phyloP scores from a whole-genome alignment of 1,284 basidiomycete species.

The Ganoderma lucidum region DNA sequence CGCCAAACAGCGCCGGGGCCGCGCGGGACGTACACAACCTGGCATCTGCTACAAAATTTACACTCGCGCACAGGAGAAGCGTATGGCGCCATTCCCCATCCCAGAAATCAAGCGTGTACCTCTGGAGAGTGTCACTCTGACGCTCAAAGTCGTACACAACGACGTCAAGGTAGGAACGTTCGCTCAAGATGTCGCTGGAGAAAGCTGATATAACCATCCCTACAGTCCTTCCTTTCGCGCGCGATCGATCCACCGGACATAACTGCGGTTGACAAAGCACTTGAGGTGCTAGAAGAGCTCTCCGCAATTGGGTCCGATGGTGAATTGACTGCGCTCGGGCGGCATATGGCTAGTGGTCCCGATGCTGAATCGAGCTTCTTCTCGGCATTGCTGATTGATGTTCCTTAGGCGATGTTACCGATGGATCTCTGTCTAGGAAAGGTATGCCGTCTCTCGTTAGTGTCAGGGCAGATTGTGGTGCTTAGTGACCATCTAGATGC shows the following conservation, averaged over 20 bases:
- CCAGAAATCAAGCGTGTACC: conserved; percentile 94
- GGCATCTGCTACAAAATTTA: conserved; percentile 89
- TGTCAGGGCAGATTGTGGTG: neutral
- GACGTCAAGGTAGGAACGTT: conserved; percentile 71
- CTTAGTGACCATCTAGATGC: conserved; percentile 62
- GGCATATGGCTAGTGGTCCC: conserved; percentile 68
- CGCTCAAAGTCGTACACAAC: conserved; percentile 85
- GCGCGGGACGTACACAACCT: conserved; percentile 89
- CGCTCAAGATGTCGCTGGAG: conserved; percentile 1
- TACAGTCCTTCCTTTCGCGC: conserved; percentile 63
- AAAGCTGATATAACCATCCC: conserved; percentile 25
- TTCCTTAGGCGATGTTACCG: conserved; percentile 76
- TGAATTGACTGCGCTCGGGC: conserved; percentile 83
- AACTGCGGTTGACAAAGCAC: conserved; percentile 82
- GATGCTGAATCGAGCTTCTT: conserved; percentile 16
- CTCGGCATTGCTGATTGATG: conserved; percentile 12
- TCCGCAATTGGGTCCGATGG: conserved; percentile 78
- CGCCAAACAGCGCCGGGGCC: conserved; percentile 85
- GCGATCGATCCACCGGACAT: conserved; percentile 89
- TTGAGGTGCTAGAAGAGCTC: conserved; percentile 78
- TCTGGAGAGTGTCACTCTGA: conserved; percentile 84
- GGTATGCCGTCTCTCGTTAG: conserved; percentile 45
- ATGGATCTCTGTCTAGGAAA: conserved; percentile 92
- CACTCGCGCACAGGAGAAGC: conserved; percentile 75
- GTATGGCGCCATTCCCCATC: conserved; percentile 77